Conservation (phyloP, 371 early-diverging fungal species). For the Mortierella sp. region DNA sequence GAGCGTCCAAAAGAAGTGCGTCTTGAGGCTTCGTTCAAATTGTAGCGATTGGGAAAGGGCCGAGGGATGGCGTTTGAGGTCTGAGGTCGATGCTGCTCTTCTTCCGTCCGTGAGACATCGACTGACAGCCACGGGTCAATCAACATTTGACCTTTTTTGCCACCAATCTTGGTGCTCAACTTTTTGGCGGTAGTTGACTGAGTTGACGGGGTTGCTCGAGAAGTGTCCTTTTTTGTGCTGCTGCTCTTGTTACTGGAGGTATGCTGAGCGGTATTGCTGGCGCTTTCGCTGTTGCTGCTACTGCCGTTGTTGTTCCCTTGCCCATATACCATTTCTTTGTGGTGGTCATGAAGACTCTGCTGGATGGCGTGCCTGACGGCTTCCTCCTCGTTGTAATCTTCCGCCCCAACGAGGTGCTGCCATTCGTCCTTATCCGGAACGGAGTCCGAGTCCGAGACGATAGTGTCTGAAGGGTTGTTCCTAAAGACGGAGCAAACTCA, state of each 20-base stretch:
- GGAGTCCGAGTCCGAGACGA: neutral
- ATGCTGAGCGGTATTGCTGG: neutral
- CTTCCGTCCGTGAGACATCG: neutral
- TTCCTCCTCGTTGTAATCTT: slow-evolving; percentile 24
- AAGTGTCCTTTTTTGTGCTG: neutral
- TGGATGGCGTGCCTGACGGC: neutral
- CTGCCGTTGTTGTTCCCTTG: neutral
- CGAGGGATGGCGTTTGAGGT: neutral
- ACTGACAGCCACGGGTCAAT: slow-evolving; percentile 45
- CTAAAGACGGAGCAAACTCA: neutral
- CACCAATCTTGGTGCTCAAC: slow-evolving; percentile 25
- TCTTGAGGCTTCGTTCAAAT: neutral
- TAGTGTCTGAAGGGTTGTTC: neutral
- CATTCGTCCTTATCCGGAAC: neutral
- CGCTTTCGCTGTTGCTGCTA: neutral
- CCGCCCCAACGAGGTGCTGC: slow-evolving; percentile 4
- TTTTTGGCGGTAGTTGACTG: neutral
- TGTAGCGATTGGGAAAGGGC: neutral
- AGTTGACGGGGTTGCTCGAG: slow-evolving; percentile 3
- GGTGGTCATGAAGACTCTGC: slow-evolving; percentile 17
- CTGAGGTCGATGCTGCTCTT: slow-evolving; percentile 5
- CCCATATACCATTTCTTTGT: neutral
- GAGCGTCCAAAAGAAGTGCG: slow-evolving; percentile 8
- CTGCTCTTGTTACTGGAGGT: neutral
- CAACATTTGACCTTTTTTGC: slow-evolving; percentile 38